phyloP scores from a whole-genome alignment of 352 stramenopile genomes.

The Globisporangium paddicum region DNA sequence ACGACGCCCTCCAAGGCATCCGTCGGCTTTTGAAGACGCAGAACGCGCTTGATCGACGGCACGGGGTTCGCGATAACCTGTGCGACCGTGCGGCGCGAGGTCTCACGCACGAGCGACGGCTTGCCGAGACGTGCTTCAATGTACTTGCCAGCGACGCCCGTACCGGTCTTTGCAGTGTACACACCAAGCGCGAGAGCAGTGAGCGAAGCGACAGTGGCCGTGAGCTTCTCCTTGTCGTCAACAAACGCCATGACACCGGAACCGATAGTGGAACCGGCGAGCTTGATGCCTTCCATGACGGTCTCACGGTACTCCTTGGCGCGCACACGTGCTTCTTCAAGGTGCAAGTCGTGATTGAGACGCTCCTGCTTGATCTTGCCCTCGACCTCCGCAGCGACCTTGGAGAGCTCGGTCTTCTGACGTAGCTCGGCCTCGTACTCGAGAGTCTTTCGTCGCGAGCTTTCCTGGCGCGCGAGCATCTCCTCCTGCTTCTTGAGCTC shows the following conservation, averaged over 20 bases:
- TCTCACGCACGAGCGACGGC: conserved; percentile 97
- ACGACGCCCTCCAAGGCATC: conserved; percentile 96
- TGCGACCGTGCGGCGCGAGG: conserved; percentile 81
- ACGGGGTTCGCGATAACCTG: conserved; percentile 87
- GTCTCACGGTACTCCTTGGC: conserved; percentile 91
- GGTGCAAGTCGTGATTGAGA: conserved; percentile 97
- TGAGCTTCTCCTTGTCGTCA: conserved; percentile 94
- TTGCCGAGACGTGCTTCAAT: conserved; percentile 95
- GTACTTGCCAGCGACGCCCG: conserved; percentile 93
- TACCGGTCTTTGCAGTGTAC: conserved; percentile 94
- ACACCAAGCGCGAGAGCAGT: conserved; percentile 94
- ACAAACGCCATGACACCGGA: conserved; percentile 93
- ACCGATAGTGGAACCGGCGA: conserved; percentile 93
- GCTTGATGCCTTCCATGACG: conserved; percentile 94
- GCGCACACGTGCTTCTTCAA: conserved; percentile 94
- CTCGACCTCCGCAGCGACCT: conserved; percentile 95
- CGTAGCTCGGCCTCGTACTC: conserved; percentile 96
- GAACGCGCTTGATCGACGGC: conserved; percentile 82
- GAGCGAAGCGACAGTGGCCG: conserved; percentile 92
- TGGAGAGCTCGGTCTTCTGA: conserved; percentile 93
- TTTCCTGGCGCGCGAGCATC: conserved; percentile 94
- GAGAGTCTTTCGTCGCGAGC: conserved; percentile 95
- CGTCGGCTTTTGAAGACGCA: conserved; percentile 85
- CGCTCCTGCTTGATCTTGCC: conserved; percentile 96
- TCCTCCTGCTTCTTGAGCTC: conserved; percentile 99